phyloP scores from a whole-genome alignment of 192 early-diverging fungal genomes.

The Coemansia sp. region DNA sequence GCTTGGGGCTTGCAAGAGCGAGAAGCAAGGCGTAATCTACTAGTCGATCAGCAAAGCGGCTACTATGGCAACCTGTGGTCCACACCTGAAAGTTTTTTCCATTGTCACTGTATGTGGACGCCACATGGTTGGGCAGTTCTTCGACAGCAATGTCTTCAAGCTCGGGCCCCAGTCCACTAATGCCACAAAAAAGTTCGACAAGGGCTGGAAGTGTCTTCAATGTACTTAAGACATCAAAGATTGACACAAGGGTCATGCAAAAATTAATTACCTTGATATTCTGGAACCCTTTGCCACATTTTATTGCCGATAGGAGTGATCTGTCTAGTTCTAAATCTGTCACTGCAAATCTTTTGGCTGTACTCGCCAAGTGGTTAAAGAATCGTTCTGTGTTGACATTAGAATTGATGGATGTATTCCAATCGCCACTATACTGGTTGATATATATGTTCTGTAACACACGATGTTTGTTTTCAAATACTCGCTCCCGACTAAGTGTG shows the following conservation, averaged over 20 bases:
- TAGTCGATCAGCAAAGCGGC: too few species aligned
- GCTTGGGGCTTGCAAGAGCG: not conserved
- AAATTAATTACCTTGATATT: not conserved
- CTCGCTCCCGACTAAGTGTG: not conserved
- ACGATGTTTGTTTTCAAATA: not conserved
- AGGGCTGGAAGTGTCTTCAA: not conserved
- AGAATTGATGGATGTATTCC: not conserved
- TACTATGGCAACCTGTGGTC: too few species aligned
- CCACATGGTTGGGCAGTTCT: not conserved
- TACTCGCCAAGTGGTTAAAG: too few species aligned
- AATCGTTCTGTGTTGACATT: not conserved
- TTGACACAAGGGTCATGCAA: not conserved
- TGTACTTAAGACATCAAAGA: not conserved
- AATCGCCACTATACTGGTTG: too few species aligned
- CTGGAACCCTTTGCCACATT: not conserved
- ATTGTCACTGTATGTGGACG: not conserved
- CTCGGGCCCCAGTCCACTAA: not conserved
- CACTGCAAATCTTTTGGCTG: too few species aligned
- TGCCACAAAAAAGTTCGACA: not conserved
- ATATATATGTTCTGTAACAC: not conserved
- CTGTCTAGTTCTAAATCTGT: too few species aligned
- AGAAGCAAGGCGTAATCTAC: not conserved
- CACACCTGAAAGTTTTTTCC: not conserved
- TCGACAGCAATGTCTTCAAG: not conserved
- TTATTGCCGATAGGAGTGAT: not conserved